Evolutionary conservation across 2,329 filamentous ascomycete genomes (phyloP), one percentile per base, ranked within the genome.

Genomic region (Fusarium tuaranense): DNA sequence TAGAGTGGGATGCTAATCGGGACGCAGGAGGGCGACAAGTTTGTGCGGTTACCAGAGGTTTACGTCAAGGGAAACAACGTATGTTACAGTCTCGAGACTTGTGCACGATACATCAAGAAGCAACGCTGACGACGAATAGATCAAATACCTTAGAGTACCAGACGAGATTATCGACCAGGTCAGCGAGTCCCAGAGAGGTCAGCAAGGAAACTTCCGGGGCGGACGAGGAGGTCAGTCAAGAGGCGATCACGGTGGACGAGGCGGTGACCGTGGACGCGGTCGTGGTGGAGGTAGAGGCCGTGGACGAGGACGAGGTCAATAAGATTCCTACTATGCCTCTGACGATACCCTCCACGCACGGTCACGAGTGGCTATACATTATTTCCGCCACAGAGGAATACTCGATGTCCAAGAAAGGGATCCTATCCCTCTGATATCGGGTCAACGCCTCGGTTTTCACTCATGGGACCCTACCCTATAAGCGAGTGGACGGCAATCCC

Each of bases 31-130:
- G 97, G 95, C 73, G 95, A 98, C 84, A 95, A 94, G 82, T 99
- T 99, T 84, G 93, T 95, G 83, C 90, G 95, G 81, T 86, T 99
- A 84, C 92, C 95, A 39, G 97, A 99, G 83, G 95, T 96, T 68
- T 99, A 99, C 81, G 94, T 99, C 62, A 93, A 97, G 82, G 97
- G 97, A 71, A 99, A 98, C 85, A 99, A 98, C 82, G 96, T 98
- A 85, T 71, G 93, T 87, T 27, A 16, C 32, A 18, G 10, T 2
- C 8, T 32, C 16, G 4, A 10, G 12, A 14, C 14, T 25, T 41
- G 32, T 8, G 30, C 25, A 25, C 16, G 1, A 39, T 25, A 27
- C 4, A 9, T 16, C 16, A 13, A 55, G n/a, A 22, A 44, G 14
- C 25, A n/a, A 55, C 9, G 44, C 68, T 76, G 27, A 76, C 76